Base-by-base conservation (phyloP, 2,329 filamentous ascomycete genomes). In the Colletotrichum somersetense region DNA sequence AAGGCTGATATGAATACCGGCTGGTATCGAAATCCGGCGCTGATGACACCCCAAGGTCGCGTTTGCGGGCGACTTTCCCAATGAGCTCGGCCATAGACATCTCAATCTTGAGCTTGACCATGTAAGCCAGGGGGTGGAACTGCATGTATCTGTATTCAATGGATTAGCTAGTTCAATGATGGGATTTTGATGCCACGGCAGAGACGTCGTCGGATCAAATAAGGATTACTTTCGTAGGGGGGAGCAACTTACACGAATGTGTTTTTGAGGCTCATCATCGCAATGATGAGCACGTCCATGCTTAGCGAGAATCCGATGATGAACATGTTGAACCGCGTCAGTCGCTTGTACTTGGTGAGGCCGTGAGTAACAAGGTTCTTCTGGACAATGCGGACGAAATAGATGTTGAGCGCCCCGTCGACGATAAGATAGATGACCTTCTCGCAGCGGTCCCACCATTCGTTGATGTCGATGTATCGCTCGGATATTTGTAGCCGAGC, bases 11-110 rank as follows among this genome's bases (percentile, higher is more conserved):
- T 2, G 70, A 72, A 59, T 56, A 38, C n/a, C 40, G 66, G 48
- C 53, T 48, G 2, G 42, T 26, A 30, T 55, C 61, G 18, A 67
- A 67, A 46, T 64, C 63, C 2, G 35, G 61, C 8, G 67, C 66
- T 18, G 73, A 71, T 7, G 67, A 42, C 0, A 71, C 66, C n/a
- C 66, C 66, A 16, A 66, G 62, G 20, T 74, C 71, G 6, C 71
- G 58, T 35, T 75, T 72, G 12, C 65, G 73, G 1, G 79, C 79
- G 26, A 85, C 78, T 69, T 82, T 83, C 46, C 78, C 83, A 73
- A 88, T 88, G 18, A 88, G 82, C 56, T 84, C 83, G 67, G 86
- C 85, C 85, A 88, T 87, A 8, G 83, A 83, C 82, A 88, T 84
- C 76, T 88, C 86, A 74, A 88, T 88, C 74, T 88, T 85, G 55